Conservation (phyloP, 331 rosid species). For the Acacia pycnantha region DNA sequence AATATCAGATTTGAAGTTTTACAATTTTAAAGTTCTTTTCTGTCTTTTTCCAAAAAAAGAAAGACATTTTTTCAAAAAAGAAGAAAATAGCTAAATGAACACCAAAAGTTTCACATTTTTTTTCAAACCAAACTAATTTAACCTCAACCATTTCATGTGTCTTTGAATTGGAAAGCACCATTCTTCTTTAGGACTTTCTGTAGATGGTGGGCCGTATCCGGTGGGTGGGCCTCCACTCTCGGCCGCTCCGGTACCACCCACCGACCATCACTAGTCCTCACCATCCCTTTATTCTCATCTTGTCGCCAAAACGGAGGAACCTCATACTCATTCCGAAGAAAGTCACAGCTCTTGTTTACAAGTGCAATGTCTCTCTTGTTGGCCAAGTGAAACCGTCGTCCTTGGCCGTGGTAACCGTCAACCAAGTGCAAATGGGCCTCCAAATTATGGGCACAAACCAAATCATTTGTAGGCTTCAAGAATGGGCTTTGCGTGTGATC, state of each 20-base stretch:
- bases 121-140: too few species aligned
- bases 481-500: constrained; percentile 59
- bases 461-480: constrained; percentile 48
- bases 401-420: constrained; percentile 62
- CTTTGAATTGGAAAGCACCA: not conserved
- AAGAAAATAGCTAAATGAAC: too few species aligned
- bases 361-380: constrained; percentile 58
- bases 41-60: too few species aligned
- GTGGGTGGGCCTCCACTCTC: constrained; percentile 53
- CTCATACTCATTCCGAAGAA: constrained; percentile 39
- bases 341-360: constrained; percentile 62
- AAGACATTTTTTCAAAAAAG: too few species aligned
- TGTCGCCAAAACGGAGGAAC: constrained; percentile 73
- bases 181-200: constrained; percentile 35
- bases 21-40: too few species aligned
- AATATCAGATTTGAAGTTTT: too few species aligned
- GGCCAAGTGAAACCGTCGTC: constrained; percentile 32
- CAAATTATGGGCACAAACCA: constrained; percentile 58
- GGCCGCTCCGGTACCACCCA: constrained; percentile 71
- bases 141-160: not conserved
- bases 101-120: not conserved
- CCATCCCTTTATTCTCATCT: constrained; percentile 81
- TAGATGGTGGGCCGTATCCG: constrained; percentile 50
- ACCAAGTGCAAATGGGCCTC: constrained; percentile 61
- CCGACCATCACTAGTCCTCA: constrained; percentile 49